These are phyloP conservation scores for Aspergillus melleus DNA, from an alignment of 2,329 filamentous ascomycete species.

Conservation along the genomic window DNA sequence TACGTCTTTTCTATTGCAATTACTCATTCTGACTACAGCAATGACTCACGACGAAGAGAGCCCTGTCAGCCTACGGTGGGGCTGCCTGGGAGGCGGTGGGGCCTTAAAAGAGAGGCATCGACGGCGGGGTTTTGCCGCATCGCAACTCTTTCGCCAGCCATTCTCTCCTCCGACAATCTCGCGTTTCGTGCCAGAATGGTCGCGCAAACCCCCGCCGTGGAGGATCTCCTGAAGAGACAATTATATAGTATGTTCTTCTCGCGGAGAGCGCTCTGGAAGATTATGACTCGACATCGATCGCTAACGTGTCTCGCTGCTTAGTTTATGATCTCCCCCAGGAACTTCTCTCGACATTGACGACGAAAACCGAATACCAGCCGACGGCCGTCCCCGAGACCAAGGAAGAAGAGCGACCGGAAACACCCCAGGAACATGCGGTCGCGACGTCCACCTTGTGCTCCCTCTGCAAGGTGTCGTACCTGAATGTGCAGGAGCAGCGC, in stretches of 20 bases:
- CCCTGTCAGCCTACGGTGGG: background rate
- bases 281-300: background rate
- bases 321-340: conserved; percentile 81
- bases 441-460: conserved; percentile 71
- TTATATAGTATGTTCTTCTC: conserved; percentile 46
- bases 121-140: background rate
- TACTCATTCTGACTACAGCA: background rate
- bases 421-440: conserved; percentile 43
- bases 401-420: conserved; percentile 30
- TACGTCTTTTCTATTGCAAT: background rate
- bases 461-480: conserved; percentile 73
- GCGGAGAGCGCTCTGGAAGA: background rate
- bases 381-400: conserved; percentile 22
- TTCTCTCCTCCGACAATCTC: background rate
- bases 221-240: conserved; percentile 49
- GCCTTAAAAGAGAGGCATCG: background rate
- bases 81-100: background rate
- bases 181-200: conserved; percentile 12
- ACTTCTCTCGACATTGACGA: conserved; percentile 66
- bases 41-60: background rate
- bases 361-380: conserved; percentile 50
- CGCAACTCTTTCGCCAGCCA: background rate
- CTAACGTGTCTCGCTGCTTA: conserved; percentile 39
- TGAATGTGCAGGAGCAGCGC: conserved; percentile 75
- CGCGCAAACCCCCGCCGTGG: conserved; percentile 24